Percentiles rank a stretch among this genome's conserved stretches.
Conservation (phyloP, 495 filamentous ascomycete genomes). For the Penicillium atrosanguineum region DNA sequence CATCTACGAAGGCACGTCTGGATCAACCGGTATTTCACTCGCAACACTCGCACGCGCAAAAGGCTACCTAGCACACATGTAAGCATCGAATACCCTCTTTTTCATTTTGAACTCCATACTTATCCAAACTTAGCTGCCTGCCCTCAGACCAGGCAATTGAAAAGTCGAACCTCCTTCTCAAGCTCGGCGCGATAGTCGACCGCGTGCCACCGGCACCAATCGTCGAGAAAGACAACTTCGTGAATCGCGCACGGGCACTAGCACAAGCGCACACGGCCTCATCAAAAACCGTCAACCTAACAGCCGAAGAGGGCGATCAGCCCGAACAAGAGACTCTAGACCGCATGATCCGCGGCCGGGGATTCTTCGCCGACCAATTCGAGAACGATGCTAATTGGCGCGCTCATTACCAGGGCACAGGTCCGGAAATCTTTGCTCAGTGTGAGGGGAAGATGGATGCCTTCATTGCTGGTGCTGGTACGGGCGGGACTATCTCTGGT, state of each 20-base stretch:
- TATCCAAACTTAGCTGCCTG: slow-evolving; percentile 65
- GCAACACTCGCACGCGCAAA: slow-evolving; percentile 83
- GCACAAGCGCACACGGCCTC: slow-evolving; percentile 67
- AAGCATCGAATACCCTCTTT: slow-evolving; percentile 14
- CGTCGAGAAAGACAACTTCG: slow-evolving; percentile 85
- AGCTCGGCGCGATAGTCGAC: slow-evolving; percentile 87
- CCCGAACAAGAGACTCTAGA: slow-evolving; percentile 12
- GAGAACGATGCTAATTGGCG: slow-evolving; percentile 83
- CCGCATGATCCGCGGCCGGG: slow-evolving; percentile 40
- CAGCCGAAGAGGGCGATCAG: slow-evolving; percentile 6
- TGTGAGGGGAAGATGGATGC: slow-evolving; percentile 76
- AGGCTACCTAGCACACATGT: slow-evolving; percentile 92
- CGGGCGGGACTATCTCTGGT: slow-evolving; percentile 89
- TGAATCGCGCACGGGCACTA: slow-evolving; percentile 82
- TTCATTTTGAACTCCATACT: slow-evolving; percentile 10
- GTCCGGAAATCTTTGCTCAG: slow-evolving; percentile 83
- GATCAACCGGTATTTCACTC: slow-evolving; percentile 89
- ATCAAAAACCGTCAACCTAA: slow-evolving; percentile 23
- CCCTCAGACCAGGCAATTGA: slow-evolving; percentile 86
- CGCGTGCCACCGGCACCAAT: slow-evolving; percentile 89
- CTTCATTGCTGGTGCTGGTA: slow-evolving; percentile 94
- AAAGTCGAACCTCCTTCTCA: slow-evolving; percentile 83
- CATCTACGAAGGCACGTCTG: slow-evolving; percentile 96
- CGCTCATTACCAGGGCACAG: slow-evolving; percentile 79
- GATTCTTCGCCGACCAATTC: slow-evolving; percentile 97